Base-by-base conservation (phyloP, 2,329 filamentous ascomycete genomes). In the Purpureocillium takamizusanense region DNA sequence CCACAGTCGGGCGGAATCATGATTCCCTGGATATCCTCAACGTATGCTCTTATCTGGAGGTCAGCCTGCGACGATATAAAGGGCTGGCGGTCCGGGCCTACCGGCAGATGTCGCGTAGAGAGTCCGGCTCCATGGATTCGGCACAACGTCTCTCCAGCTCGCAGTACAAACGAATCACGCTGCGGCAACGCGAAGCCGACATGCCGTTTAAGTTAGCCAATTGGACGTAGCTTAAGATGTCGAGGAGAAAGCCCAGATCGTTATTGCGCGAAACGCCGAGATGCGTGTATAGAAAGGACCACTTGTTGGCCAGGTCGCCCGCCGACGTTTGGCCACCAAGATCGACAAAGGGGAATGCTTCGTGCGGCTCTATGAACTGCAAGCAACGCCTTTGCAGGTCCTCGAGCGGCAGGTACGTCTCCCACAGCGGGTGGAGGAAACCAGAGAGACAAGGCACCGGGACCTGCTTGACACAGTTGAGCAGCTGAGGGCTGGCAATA, bases 311-410 rank as follows among this genome's bases (percentile, higher is more conserved):
- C 17, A 42, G 11, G 5, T 42, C 40, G 23, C 42, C 42, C 14
- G 33, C 33, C 9, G 37, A 37, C 6, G 31, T 25, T 21, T 23
- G 30, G 12, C 17, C 23, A 16, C 39, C 39, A 15, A 44, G 36
- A 34, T 42, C 39, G 3, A 44, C 25, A 36, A 44, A 44, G 4
- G 42, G 42, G 25, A 44, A 44, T 0, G 27, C 14, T 18, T 44
- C 42, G 25, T 37, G 17, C 14, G 36, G 21, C 4, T 34, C 41
- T 37, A 44, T 40, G 29, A 42, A 44, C n/a, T 39, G 36, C 12
- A 27, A 12, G 11, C 18, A 40, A 3, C 35, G 36, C 13, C 35
- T 31, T 21, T 35, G 37, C 11, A 44, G 35, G 16, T 42, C 21
- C 15, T 38, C 33, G 2, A 44, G 33, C 7, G 42, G 42, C 3